Evolutionary conservation across 495 filamentous ascomycete species (phyloP), one percentile per base, ranked within the genome.

Genomic region (Thermothielavioides terrestris): DNA sequence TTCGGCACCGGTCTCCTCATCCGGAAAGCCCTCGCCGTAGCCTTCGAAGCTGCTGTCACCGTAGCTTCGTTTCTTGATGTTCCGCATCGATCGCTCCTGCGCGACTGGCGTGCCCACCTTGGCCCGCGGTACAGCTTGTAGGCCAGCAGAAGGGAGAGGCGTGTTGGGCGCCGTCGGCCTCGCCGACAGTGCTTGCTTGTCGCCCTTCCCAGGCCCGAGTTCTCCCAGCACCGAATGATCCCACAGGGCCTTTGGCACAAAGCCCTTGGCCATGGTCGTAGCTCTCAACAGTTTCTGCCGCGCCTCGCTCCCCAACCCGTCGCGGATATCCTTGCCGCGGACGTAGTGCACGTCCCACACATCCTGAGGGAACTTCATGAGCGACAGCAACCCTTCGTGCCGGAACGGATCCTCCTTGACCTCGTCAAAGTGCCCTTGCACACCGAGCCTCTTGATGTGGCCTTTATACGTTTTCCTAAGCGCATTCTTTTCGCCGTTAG

Each of bases 381-480:
- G 70, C 47, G 60, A 67, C 17, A 66, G 42, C 22, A 80, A 56
- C 34, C 66, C 56, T 28, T 69, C 63, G 1, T 54, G 60, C 0
- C 55, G 61, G 7, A 68, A 58, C 12, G 53, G 49, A 10, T 77
- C 72, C 34, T 71, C 64, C 62, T 74, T 76, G 23, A 68, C 65
- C 1, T 68, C 68, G 49, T 80, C 76, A 52, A 77, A 80, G 26
- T 72, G 66, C 25, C 77, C 77, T 50, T 67, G 68, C 2, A 80
- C 60, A 46, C 71, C 72, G n/a, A 77, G 61, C 45, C 68, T 71
- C 64, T 76, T 77, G 53, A 80, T 75, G 34, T 78, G 68, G 11
- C 73, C 74, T 64, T 80, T 80, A 61, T 80, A 80, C 6, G 77
- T 78, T 60, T 80, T 80, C 7, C 77, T 68, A 30, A 80, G 65